Base-by-base conservation (phyloP, 2,329 filamentous ascomycete species). In the Monosporascus sp. region DNA sequence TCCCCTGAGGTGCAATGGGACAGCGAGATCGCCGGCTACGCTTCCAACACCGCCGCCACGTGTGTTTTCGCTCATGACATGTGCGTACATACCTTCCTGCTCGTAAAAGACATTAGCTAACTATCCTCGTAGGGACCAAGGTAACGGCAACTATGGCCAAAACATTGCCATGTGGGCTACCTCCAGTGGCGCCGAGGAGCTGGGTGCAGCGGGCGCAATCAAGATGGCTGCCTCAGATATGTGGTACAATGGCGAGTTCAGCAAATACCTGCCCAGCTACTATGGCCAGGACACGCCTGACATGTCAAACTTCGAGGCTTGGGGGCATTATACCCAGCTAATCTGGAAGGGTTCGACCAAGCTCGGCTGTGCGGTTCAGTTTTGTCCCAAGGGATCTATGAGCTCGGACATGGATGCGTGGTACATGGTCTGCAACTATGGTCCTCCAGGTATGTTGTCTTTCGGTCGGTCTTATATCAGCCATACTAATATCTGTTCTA, bases 401-500 rank as follows among this genome's bases (percentile, higher is more conserved):
- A 70, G 69, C 57, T 58, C 66, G 22, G 60, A 55, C 60, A 70
- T 84, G 75, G 78, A 77, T 38, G 73, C 84, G n/a, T 85, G 81
- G 73, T 91, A 84, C 77, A 92, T 88, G 31, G 90, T 95, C 65
- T 96, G 91, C 86, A 93, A 96, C 81, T 96, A 96, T 77, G 76
- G 74, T 60, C 79, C 84, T 57, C 74, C 84, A 58, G 91, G 89
- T 89, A 83, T 71, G 83, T 71, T 14, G 15, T 28, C 28, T 48
- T n/a, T 28, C 41, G 2, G 26, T 37, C 17, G n/a, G 5, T 18
- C 11, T 17, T 9, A 1, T 7, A 1, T 22, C 9, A 37, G 7
- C 4, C 50, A 2, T 24, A 31, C 6, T 26, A 55, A 43, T 54
- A 31, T 41, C 26, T 53, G 48, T 37, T 26, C 22, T 28, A 80